Evolutionary conservation across 345 rosid genomes (phyloP), one percentile per base, ranked within the genome.

Genomic region (Noccaea bulbosa): DNA sequence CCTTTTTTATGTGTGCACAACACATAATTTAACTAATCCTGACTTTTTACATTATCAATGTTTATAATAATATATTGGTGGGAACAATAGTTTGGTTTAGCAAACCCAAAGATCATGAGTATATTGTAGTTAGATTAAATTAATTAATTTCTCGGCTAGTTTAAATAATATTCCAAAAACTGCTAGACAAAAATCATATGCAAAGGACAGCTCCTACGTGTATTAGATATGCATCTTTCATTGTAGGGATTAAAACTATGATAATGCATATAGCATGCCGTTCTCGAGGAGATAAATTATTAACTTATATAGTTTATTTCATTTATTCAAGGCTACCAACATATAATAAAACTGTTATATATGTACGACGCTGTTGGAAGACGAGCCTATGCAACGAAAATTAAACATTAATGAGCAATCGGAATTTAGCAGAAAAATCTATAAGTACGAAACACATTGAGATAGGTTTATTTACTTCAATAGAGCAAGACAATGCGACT

Each of bases 331-430:
- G 50, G 11, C 30, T 40, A 14, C 2, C 11, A 67, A 53, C 51
- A 30, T 67, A 40, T 53, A 53, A 40, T 53, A 53, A 30, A 67
- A 27, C 40, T 67, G 20, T 43, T 54, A 69, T 46, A 35, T 22
- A 69, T 34, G 55, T 55, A 56, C 55, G 24, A 55, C 34, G 41
- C 10, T 44, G 56, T 55, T 56, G 65, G 38, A 56, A 12, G 27
- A 22, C 65, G 72, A 45, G 73, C 72, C 63, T 55, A 68, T 55
- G 45, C 55, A 54, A 5, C 54, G 20, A 34, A 54, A 20, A 34
- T 6, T 16, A 45, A 55, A 55, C 53, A 67, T 44, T 55, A 54
- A 55, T 67, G 44, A 67, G 44, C 63, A 32, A 16, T 40, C 30
- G 30, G 38, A 46, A 57, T 12, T 11, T 32, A 7, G 38, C 47